Percentiles rank a stretch among this genome's conserved stretches.
These are phyloP conservation scores for Penicillium paxilli DNA, from an alignment of 495 filamentous ascomycete species.

Conservation along the genomic window DNA sequence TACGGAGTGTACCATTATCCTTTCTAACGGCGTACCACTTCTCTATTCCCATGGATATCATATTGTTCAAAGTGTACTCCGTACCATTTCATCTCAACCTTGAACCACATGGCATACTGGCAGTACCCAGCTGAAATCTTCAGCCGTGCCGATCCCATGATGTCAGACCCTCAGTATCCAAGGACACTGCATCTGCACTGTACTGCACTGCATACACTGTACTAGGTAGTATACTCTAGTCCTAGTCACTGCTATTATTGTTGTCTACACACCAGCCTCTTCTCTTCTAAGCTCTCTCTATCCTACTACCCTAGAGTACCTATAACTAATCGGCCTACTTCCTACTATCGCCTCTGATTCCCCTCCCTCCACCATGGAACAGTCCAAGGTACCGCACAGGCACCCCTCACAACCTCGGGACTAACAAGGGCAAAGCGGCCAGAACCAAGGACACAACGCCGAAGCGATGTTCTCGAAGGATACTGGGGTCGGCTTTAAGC, in stretches of 20 bases:
- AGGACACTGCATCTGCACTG: too few species aligned
- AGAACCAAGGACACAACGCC: background rate
- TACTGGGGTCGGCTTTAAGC: background rate
- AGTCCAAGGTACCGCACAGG: background rate
- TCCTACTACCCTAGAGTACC: background rate
- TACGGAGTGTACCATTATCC: too few species aligned
- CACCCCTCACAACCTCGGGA: background rate
- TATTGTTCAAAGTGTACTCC: too few species aligned
- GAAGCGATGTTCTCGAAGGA: background rate
- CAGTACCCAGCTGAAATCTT: background rate
- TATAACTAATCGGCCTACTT: background rate
- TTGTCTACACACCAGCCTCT: too few species aligned
- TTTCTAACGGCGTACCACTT: too few species aligned
- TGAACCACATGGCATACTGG: background rate
- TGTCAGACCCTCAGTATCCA: background rate
- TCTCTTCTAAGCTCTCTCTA: too few species aligned
- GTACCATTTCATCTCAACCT: too few species aligned
- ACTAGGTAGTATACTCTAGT: too few species aligned
- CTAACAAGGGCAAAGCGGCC: background rate
- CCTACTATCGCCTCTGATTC: background rate
- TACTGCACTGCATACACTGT: too few species aligned
- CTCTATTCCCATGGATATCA: too few species aligned
- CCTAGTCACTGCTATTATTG: too few species aligned
- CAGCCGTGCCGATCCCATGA: conserved; percentile 1
- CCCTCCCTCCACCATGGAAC: background rate